Evolutionary conservation across 139 green algal genomes (phyloP), one percentile per base, ranked within the genome.

Genomic region (Tetraselmis striata): DNA sequence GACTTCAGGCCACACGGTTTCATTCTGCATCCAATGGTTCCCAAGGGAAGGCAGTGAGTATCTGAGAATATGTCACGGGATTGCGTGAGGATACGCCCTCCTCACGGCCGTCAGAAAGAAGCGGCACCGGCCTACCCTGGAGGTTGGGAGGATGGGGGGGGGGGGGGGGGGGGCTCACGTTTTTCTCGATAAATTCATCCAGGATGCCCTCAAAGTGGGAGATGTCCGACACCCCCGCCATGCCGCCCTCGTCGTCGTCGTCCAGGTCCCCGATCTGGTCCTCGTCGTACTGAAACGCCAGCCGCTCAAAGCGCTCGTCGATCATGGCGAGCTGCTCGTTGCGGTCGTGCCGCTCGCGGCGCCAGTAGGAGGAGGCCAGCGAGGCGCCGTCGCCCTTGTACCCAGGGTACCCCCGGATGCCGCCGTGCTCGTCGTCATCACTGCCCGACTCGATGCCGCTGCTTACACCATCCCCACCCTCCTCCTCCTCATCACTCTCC

Each of bases 221-320:
- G n/a, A 87, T 78, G 32, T 89, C 87, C 59, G 84, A 87, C 59
- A 79, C 80, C 28, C 83, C 85, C 1, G 67, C 32, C 23, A 84
- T 81, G 24, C 77, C 74, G 25, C 29, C 58, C 30, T 85, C 74
- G 26, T 86, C 85, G 1, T 89, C 89, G 24, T 94, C 90, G 1
- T 94, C 90, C 77, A 96, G 82, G 31, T 92, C 87, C 25, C 90
- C 93, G 27, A 96, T 85, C 29, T 94, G 91, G 29, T 95, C 91
- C 31, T 92, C 89, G 32, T 93, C 91, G 32, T 96, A 95, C 86
- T 95, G 89, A 67, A 93, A 78, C 26, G 90, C 92, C 81, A 94
- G 77, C 25, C 88, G 82, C 81, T 92, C 90, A 91, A 93, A 93
- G n/a, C 32, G 83, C 29, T 93, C 90, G 82, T 95, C 92, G 28